Conservation (phyloP, 2,329 filamentous ascomycete genomes). For the Didymella arachidicola region DNA sequence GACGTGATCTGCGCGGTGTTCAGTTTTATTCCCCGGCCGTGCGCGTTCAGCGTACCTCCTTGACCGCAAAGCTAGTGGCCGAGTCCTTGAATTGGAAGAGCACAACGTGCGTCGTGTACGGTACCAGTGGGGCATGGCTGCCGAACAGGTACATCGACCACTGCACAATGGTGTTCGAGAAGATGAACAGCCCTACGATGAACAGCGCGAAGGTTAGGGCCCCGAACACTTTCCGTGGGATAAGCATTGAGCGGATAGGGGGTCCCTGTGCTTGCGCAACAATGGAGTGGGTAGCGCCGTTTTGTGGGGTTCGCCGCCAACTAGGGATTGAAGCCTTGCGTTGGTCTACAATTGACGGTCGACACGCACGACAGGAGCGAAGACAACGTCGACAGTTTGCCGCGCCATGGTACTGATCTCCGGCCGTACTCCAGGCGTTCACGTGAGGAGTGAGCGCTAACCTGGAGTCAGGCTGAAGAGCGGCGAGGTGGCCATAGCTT, state of each 20-base stretch:
- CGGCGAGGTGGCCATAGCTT: constrained; percentile 18
- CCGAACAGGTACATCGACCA: constrained; percentile 30
- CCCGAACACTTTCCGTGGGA: constrained; percentile 33
- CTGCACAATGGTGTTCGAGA: constrained; percentile 31
- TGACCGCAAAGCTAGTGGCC: constrained; percentile 34
- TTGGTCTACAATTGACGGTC: constrained; percentile 15
- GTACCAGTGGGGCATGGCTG: constrained; percentile 26
- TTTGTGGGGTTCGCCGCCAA: constrained; percentile 17
- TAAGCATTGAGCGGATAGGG: constrained; percentile 29
- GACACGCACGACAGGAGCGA: constrained; percentile 8
- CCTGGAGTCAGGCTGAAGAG: constrained; percentile 1
- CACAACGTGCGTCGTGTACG: constrained; percentile 42
- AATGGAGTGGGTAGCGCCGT: constrained; percentile 8
- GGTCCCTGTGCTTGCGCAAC: constrained; percentile 15
- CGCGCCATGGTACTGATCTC: constrained; percentile 2
- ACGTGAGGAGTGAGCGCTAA: constrained; percentile 22
- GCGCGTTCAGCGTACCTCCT: constrained; percentile 34
- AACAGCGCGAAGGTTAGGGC: constrained; percentile 25
- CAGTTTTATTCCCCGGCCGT: constrained; percentile 2
- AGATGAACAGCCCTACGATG: constrained; percentile 23
- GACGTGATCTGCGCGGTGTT: constrained; percentile 34
- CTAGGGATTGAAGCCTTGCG: constrained; percentile 4
- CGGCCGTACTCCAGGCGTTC: constrained; percentile 16
- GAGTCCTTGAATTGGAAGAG: constrained; percentile 47
- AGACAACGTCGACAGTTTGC: constrained; percentile 12